A percentile compares a stretch with the other conserved stretches of the same genome.
Evolutionary conservation across 2,329 filamentous ascomycete species (phyloP).

Genomic region (Talaromyces sp.): DNA sequence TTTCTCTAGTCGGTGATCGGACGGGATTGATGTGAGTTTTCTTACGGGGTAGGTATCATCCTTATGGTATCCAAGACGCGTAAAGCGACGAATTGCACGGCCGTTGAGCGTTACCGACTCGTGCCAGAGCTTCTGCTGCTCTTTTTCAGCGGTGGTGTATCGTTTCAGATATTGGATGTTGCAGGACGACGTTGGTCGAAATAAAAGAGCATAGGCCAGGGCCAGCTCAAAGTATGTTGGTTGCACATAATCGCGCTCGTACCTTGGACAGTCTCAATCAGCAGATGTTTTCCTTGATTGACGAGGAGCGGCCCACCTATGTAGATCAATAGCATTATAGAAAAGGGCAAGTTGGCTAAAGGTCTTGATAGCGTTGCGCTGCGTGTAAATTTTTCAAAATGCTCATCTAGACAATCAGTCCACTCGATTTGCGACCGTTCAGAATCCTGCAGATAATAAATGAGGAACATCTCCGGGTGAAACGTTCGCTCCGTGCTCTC

Average conservation of each 20-base stretch:
- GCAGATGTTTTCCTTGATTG: not conserved
- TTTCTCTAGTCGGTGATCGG: not conserved
- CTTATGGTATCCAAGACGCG: not conserved
- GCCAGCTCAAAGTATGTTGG: slow-evolving; percentile 9
- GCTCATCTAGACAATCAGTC: slow-evolving; percentile 15
- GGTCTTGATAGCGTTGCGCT: slow-evolving; percentile 10
- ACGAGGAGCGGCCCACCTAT: not conserved
- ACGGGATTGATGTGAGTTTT: not conserved
- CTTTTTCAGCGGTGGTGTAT: slow-evolving; percentile 3
- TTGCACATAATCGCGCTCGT: not conserved
- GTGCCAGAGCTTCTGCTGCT: not conserved
- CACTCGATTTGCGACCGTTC: slow-evolving; percentile 8
- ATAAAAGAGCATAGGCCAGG: slow-evolving; percentile 15
- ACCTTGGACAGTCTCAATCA: not conserved
- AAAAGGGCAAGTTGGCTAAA: slow-evolving; percentile 14
- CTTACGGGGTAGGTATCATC: not conserved
- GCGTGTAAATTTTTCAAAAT: slow-evolving; percentile 13
- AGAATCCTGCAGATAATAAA: slow-evolving; percentile 6
- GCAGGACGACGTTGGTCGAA: slow-evolving; percentile 11
- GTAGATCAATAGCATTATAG: slow-evolving; percentile 5
- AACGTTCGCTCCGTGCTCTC: slow-evolving; percentile 2
- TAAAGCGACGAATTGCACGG: not conserved
- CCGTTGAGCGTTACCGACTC: not conserved
- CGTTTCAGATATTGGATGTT: not conserved
- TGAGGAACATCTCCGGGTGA: slow-evolving; percentile 3